phyloP scores from a whole-genome alignment of 768 basidiomycete genomes.

The Amanita exitialis region DNA sequence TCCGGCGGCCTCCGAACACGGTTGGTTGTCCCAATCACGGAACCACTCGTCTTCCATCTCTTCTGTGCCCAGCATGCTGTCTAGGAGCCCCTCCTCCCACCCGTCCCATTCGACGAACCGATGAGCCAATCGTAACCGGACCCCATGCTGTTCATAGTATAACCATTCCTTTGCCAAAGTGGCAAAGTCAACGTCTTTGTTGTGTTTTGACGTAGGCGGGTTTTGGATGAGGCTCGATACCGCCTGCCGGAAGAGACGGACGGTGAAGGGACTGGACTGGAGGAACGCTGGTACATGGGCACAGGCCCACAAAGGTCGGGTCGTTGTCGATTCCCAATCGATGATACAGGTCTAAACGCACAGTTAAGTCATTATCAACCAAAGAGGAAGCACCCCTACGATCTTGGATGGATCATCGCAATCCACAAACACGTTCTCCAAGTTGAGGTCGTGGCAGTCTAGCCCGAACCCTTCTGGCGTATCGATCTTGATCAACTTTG shows the following conservation, averaged over 20 bases:
- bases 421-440: slow-evolving; percentile 83
- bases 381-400: slow-evolving; percentile 32
- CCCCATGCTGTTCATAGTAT: slow-evolving; percentile 56
- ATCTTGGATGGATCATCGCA: slow-evolving; percentile 54
- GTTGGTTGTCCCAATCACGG: slow-evolving; percentile 20
- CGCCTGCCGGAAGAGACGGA: slow-evolving; percentile 58
- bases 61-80: slow-evolving; percentile 63
- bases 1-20: neutral
- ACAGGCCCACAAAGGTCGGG: slow-evolving; percentile 75
- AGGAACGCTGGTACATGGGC: slow-evolving; percentile 77
- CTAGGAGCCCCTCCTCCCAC: slow-evolving; percentile 80
- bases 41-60: slow-evolving; percentile 71
- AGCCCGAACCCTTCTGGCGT: slow-evolving; percentile 59
- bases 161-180: slow-evolving; percentile 60
- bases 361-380: slow-evolving; percentile 2
- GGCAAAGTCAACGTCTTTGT: slow-evolving; percentile 21
- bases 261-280: slow-evolving; percentile 67
- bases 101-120: slow-evolving; percentile 84
- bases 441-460: slow-evolving; percentile 78
- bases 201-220: slow-evolving; percentile 8
- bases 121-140: slow-evolving; percentile 64
- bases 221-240: slow-evolving; percentile 38
- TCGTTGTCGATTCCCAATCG: slow-evolving; percentile 89
- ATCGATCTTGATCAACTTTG: slow-evolving; percentile 18
- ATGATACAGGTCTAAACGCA: slow-evolving; percentile 69